Evolutionary conservation across 1,139 yeast genomes (phyloP).

Genomic region (Blastobotrys serpentis): DNA sequence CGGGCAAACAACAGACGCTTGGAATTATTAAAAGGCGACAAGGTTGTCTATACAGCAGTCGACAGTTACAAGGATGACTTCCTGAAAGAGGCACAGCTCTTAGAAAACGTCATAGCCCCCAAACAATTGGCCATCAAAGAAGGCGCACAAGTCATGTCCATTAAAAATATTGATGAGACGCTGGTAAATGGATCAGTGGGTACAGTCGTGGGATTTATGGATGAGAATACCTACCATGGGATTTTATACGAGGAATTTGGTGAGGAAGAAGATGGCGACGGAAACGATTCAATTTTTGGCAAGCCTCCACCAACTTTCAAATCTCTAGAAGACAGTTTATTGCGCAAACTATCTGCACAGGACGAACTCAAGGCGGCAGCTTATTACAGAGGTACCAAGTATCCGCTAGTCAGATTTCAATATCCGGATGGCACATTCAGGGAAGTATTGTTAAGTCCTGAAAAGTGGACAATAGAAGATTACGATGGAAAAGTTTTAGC

Average conservation of each 20-base stretch:
- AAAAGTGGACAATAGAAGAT: conserved; percentile 70
- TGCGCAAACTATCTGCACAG: conserved; percentile 21
- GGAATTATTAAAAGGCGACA: conserved; percentile 49
- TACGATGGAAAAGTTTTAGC: conserved; percentile 53
- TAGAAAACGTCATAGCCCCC: conserved; percentile 71
- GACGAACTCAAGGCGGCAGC: conserved; percentile 20
- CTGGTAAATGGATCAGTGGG: conserved; percentile 94
- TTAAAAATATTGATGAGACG: conserved; percentile 82
- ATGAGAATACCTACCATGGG: conserved; percentile 7
- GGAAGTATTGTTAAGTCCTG: conserved; percentile 69
- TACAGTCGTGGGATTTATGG: conserved; percentile 69
- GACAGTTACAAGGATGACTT: conserved; percentile 55
- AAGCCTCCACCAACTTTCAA: not conserved
- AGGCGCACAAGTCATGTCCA: conserved; percentile 95
- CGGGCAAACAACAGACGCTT: conserved; percentile 64
- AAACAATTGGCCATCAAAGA: conserved; percentile 59
- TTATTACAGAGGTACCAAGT: conserved; percentile 27
- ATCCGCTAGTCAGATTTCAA: conserved; percentile 77
- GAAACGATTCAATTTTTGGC: not conserved
- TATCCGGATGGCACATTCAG: conserved; percentile 69
- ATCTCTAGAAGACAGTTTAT: conserved; percentile 5
- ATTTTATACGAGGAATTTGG: not conserved
- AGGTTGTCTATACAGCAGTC: conserved; percentile 50
- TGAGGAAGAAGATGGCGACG: conserved; percentile 3
- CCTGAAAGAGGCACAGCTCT: conserved; percentile 35